Evolutionary conservation across 1,139 yeast genomes (phyloP).

Genomic region (Suhomyces taliae): DNA sequence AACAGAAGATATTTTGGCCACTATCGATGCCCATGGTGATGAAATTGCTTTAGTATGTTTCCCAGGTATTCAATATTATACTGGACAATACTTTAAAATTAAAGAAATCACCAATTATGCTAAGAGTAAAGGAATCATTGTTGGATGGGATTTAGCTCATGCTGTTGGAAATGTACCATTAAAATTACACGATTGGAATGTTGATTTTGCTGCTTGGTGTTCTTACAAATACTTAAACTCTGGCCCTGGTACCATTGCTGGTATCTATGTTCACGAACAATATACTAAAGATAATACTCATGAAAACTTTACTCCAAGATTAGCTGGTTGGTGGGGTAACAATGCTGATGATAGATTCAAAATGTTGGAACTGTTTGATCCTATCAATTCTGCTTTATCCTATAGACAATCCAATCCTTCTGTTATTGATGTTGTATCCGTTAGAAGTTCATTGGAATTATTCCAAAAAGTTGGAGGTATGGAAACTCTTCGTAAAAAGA

Average conservation of each 20-base stretch:
- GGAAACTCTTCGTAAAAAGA: slow-evolving; percentile 51
- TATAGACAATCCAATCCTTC: slow-evolving; percentile 93
- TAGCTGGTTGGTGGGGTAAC: slow-evolving; percentile 99
- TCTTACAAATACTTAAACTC: slow-evolving; percentile 87
- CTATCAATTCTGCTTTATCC: slow-evolving; percentile 80
- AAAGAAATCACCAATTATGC: slow-evolving; percentile 62
- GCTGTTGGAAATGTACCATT: slow-evolving; percentile 87
- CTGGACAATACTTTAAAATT: slow-evolving; percentile 86
- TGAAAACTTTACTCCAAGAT: slow-evolving; percentile 53
- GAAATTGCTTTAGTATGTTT: slow-evolving; percentile 73
- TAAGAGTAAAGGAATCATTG: slow-evolving; percentile 46
- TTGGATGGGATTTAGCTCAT: slow-evolving; percentile 97
- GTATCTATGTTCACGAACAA: slow-evolving; percentile 68
- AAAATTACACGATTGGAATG: slow-evolving; percentile 79
- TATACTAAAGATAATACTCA: slow-evolving; percentile 37
- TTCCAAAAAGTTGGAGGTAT: slow-evolving; percentile 69
- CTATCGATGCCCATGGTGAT: slow-evolving; percentile 59
- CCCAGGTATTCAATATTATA: slow-evolving; percentile 88
- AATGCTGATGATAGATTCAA: slow-evolving; percentile 66
- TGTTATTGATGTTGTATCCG: slow-evolving; percentile 75
- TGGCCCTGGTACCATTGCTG: slow-evolving; percentile 93
- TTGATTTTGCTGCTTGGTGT: slow-evolving; percentile 95
- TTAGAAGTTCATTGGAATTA: slow-evolving; percentile 64
- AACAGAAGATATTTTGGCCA: slow-evolving; percentile 60
- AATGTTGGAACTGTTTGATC: slow-evolving; percentile 79